Conservation (phyloP, 805 yeast species). For the Metschnikowia similis region DNA sequence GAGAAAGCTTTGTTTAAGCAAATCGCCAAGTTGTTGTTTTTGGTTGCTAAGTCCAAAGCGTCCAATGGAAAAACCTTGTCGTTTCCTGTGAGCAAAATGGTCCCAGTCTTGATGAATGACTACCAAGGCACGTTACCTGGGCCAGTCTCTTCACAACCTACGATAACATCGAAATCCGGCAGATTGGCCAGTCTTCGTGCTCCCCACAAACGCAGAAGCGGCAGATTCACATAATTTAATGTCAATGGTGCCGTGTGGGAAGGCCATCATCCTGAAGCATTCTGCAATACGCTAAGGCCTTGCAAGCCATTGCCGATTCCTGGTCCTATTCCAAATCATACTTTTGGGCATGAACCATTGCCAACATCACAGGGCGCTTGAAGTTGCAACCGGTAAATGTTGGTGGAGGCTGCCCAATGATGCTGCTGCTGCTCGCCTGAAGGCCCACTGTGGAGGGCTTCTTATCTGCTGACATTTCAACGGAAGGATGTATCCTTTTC, state of each 20-base stretch:
- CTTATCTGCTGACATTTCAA: too few species aligned
- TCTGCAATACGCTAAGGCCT: too few species aligned
- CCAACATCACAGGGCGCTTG: too few species aligned
- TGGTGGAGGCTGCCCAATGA: too few species aligned
- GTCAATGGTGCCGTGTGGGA: background rate
- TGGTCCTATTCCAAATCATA: too few species aligned
- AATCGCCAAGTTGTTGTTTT: constrained; percentile 25
- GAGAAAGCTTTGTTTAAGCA: constrained; percentile 30
- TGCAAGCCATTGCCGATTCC: too few species aligned
- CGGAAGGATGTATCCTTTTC: too few species aligned
- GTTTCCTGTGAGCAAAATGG: constrained; percentile 30
- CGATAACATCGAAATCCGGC: constrained; percentile 15
- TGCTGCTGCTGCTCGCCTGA: too few species aligned
- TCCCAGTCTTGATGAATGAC: constrained; percentile 71
- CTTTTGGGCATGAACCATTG: too few species aligned
- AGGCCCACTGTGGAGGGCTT: too few species aligned
- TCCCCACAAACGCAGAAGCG: constrained; percentile 32
- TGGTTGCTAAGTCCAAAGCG: constrained; percentile 31
- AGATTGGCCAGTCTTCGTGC: constrained; percentile 39
- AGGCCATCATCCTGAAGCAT: too few species aligned
- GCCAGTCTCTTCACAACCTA: constrained; percentile 25
- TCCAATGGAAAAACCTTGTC: constrained; percentile 23
- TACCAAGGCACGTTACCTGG: constrained; percentile 81
- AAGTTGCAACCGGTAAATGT: too few species aligned
- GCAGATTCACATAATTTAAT: constrained; percentile 7